Percentiles rank a stretch among this genome's conserved stretches.
These are phyloP conservation scores for Verticillium dahliae DNA, from an alignment of 2,329 filamentous ascomycete species.

Conservation along the genomic window DNA sequence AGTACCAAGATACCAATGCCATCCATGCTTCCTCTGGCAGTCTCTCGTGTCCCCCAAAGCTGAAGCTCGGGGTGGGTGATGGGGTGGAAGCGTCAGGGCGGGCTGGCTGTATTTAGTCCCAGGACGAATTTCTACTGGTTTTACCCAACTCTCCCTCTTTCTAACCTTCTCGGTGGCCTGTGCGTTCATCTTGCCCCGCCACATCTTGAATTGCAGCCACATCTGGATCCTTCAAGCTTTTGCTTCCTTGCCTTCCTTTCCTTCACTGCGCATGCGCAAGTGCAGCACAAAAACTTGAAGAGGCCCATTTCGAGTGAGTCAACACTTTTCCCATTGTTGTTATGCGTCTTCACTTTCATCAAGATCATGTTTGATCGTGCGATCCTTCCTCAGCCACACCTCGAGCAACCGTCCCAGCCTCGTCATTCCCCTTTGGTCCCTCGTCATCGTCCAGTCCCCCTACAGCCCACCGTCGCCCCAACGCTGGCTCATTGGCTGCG, in stretches of 20 bases:
- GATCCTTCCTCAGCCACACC: not conserved
- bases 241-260: too few species aligned
- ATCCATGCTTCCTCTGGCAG: too few species aligned
- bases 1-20: too few species aligned
- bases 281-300: too few species aligned
- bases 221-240: not conserved
- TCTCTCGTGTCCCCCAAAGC: too few species aligned
- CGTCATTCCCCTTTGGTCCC: slow-evolving; percentile 1
- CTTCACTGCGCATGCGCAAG: too few species aligned
- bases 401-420: not conserved
- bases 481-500: not conserved
- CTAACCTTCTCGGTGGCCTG: not conserved
- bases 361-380: too few species aligned
- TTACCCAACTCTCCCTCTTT: not conserved
- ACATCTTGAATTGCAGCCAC: not conserved
- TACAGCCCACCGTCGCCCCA: not conserved
- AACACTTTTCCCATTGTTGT: not conserved
- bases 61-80: too few species aligned
- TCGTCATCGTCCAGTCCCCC: not conserved
- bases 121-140: not conserved
- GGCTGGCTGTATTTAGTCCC: not conserved
- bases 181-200: not conserved
- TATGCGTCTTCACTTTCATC: not conserved
- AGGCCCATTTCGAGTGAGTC: not conserved
- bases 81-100: not conserved